Base-by-base conservation (phyloP, 164 flowering plant genomes). In the Vitis rotundifolia region DNA sequence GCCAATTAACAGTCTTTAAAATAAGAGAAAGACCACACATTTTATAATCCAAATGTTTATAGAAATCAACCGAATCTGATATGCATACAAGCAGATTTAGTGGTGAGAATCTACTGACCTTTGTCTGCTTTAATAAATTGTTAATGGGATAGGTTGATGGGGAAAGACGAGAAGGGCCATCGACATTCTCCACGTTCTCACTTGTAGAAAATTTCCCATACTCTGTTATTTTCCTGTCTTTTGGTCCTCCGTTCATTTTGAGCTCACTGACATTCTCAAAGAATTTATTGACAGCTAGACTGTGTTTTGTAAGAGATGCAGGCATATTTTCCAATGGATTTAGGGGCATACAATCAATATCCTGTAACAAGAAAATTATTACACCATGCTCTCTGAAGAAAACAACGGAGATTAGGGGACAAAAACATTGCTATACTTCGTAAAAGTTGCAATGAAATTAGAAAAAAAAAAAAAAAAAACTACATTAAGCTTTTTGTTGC, bases 331-430 rank as follows among this genome's bases (percentile, higher is more conserved):
- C 93, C 59, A 74, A 66, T 26, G 84, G 88, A 81, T 79, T 77
- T 49, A 65, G 71, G 58, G 93, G 93, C 93, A 87, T 89, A 77
- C 93, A 89, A 64, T 89, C 91, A 59, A 84, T 79, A 76, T 89
- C 93, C 93, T 87, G 85, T 28, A 11, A 76, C 11, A 37, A 57
- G 47, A 71, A 60, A 57, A 56, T 3, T n/a, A 54, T 53, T 18
- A 19, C 57, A 52, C 53, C 29, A 58, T 54, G 26, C 44, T 61
- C 14, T 9, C 26, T 29, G 53, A 59, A 64, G 44, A 8, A 51
- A 16, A 37, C 15, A 54, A 61, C 31, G 60, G 16, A 22, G 56
- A 56, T 14, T 61, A 61, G 31, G 66, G 5, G 49, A 55, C 26
- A 61, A 22, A 15, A 18, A 18, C 8, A 48, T 44, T n/a, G 11